Conservation (phyloP, 805 yeast genomes). For the Vanderwaltozyma verrucispora region DNA sequence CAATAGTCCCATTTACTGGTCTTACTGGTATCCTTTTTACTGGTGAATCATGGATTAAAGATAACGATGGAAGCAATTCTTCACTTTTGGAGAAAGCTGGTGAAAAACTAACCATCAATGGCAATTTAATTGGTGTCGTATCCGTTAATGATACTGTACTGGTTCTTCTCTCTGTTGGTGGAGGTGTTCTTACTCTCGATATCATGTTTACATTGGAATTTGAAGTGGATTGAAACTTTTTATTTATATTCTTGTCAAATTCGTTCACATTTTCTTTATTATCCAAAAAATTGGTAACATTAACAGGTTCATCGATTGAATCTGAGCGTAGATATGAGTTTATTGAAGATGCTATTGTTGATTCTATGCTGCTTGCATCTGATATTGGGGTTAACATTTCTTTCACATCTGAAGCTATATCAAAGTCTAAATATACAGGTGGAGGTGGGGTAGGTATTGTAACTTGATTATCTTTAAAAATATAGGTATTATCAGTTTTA, state of each 20-base stretch:
- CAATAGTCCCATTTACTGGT: not conserved
- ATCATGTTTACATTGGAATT: not conserved
- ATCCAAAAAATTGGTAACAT: slow-evolving; percentile 12
- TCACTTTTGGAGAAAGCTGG: slow-evolving; percentile 1
- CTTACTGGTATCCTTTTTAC: not conserved
- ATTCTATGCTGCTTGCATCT: not conserved
- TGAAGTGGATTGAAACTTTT: too few species aligned
- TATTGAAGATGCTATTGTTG: slow-evolving; percentile 4
- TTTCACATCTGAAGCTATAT: not conserved
- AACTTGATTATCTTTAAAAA: not conserved
- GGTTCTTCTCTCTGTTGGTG: not conserved
- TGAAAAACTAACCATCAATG: not conserved
- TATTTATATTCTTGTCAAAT: too few species aligned
- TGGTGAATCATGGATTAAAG: not conserved
- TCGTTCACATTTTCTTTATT: not conserved
- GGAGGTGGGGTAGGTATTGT: slow-evolving; percentile 1
- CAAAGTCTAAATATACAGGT: not conserved
- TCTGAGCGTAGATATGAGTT: slow-evolving; percentile 7
- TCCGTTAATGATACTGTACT: not conserved
- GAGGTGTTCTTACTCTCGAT: not conserved
- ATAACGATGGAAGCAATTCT: not conserved
- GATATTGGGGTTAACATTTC: not conserved
- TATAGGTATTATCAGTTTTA: not conserved
- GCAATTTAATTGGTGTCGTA: not conserved
- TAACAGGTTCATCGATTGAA: slow-evolving; percentile 18